Evolutionary conservation across 768 basidiomycete genomes (phyloP), one percentile per base, ranked within the genome.

Genomic region (Trametopsis cervina): DNA sequence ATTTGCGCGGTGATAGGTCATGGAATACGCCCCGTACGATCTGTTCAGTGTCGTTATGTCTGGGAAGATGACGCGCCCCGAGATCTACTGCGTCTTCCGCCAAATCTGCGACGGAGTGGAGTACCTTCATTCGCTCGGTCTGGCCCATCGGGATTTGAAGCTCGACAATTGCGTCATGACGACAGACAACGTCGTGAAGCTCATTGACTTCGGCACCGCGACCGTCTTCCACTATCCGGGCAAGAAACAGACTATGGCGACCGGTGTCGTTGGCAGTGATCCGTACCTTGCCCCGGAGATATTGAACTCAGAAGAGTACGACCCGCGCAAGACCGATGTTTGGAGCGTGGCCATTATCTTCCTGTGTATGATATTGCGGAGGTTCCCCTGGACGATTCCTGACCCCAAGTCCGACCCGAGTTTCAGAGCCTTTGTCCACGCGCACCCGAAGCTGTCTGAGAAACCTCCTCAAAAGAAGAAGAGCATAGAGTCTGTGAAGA

Each of bases 161-260:
- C 86, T 99, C 51, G 96, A 99, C 72, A 99, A 99, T 66, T 98
- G 96, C 66, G 96, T 99, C 71, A 96, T 99, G 90, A 95, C 89
- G n/a, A 72, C 73, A 2, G 76, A 85, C 61, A 92, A 97, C 62
- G 79, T 96, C 56, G 90, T 99, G 72, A 99, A 99, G 66, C 78
- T 99, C 56, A 99, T 99, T 69, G 96, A 99, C 68, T 99, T 99
- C 69, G 96, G 96, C 44, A 99, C 96, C 4, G 96, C 96, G n/a
- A 93, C 93, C 54, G 94, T 99, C 51, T 99, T 99, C 70, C 92
- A 96, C 57, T 99, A 98, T 62, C 96, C 96, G 0, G 95, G 93
- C 49, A 93, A 92, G 67, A 78, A 78, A 52, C 75, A 74, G 43
- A 72, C 86, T 54, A 74, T 71, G 46, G 91, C 94, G 6, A 82